Percentiles rank a stretch among this genome's conserved stretches.
These are phyloP conservation scores for Leucocoprinus birnbaumii DNA, from an alignment of 768 basidiomycete species.

Conservation along the genomic window DNA sequence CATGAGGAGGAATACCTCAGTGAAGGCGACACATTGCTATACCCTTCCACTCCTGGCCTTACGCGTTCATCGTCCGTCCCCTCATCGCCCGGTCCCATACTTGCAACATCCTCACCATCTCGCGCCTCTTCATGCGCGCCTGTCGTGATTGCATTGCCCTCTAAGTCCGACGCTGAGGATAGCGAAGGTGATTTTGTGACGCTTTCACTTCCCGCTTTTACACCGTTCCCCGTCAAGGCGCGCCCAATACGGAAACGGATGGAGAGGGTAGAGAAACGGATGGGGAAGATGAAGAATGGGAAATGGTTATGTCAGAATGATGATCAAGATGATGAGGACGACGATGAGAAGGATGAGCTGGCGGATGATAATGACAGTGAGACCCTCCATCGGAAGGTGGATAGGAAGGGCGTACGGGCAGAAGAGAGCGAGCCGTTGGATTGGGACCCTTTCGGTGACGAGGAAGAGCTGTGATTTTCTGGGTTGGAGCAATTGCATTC, in stretches of 20 bases:
- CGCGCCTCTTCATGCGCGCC: not conserved
- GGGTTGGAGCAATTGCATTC: not conserved
- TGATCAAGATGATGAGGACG: slow-evolving; percentile 24
- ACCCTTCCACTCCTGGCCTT: slow-evolving; percentile 20
- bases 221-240: slow-evolving; percentile 39
- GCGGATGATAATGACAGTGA: slow-evolving; percentile 12
- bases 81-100: slow-evolving; percentile 11
- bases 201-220: slow-evolving; percentile 20
- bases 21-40: slow-evolving; percentile 4
- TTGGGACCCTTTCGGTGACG: slow-evolving; percentile 29
- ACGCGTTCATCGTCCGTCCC: slow-evolving; percentile 11
- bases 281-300: slow-evolving; percentile 28
- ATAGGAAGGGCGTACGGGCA: slow-evolving; percentile 6
- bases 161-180: slow-evolving; percentile 13
- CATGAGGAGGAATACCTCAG: slow-evolving; percentile 22
- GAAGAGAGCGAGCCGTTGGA: slow-evolving; percentile 17
- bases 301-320: slow-evolving; percentile 28
- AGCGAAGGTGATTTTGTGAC: slow-evolving; percentile 11
- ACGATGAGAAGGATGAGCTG: slow-evolving; percentile 15
- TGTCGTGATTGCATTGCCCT: slow-evolving; percentile 9
- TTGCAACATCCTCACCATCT: slow-evolving; percentile 11
- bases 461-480: slow-evolving; percentile 23
- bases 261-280: slow-evolving; percentile 23
- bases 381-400: not conserved
- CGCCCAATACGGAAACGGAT: slow-evolving; percentile 35